phyloP scores from a whole-genome alignment of 306 rosid genomes.

The Parietaria judaica region DNA sequence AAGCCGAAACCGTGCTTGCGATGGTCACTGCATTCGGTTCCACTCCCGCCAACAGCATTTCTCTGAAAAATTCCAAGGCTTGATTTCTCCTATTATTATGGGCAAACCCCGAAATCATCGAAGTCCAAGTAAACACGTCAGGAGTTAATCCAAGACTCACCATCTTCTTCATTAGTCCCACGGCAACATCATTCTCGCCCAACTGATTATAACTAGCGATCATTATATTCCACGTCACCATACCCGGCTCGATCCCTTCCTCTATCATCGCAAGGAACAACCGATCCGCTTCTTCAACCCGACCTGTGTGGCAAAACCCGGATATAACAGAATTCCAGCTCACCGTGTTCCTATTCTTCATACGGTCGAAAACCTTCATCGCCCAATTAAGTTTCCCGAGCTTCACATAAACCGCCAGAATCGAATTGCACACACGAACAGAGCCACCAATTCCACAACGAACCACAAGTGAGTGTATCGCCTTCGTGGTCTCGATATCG shows the following conservation, averaged over 20 bases:
- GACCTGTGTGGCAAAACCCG: slow-evolving; percentile 61
- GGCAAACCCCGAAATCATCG: slow-evolving; percentile 84
- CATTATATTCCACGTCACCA: slow-evolving; percentile 82
- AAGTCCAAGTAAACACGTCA: slow-evolving; percentile 94
- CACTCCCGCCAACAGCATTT: slow-evolving; percentile 54
- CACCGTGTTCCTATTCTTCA: slow-evolving; percentile 52
- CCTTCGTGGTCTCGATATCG: slow-evolving; percentile 39
- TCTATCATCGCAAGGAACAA: slow-evolving; percentile 54
- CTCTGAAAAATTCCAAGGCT: slow-evolving; percentile 59
- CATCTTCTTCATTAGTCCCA: slow-evolving; percentile 81
- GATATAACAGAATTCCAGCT: slow-evolving; percentile 68
- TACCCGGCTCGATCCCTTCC: slow-evolving; percentile 48
- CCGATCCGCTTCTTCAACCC: slow-evolving; percentile 44
- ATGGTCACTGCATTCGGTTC: slow-evolving; percentile 65
- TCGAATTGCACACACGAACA: slow-evolving; percentile 40
- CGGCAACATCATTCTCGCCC: slow-evolving; percentile 58
- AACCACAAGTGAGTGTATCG: slow-evolving; percentile 65
- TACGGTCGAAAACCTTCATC: slow-evolving; percentile 44
- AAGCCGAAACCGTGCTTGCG: slow-evolving; percentile 59
- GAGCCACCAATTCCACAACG: slow-evolving; percentile 36
- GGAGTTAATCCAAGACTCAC: slow-evolving; percentile 53
- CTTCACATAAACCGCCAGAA: slow-evolving; percentile 62
- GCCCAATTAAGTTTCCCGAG: slow-evolving; percentile 55
- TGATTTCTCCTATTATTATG: slow-evolving; percentile 46
- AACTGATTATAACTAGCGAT: slow-evolving; percentile 58